phyloP scores from a whole-genome alignment of 305 asterid species.

The Fraxinus paxiana region DNA sequence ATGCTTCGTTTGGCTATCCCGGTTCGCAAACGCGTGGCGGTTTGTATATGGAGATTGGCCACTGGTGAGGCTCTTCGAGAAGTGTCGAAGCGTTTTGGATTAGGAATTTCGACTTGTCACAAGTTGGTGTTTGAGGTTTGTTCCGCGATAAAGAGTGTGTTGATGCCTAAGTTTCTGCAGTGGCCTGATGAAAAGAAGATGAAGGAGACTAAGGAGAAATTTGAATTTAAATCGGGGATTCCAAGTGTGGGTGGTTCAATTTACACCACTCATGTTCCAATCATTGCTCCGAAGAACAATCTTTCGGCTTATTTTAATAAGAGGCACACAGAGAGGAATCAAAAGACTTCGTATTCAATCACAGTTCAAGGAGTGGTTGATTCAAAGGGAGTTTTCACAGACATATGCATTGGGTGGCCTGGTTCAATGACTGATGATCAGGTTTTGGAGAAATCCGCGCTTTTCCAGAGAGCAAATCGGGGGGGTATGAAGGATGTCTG shows the following conservation, averaged over 20 bases:
- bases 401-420: conserved; percentile 75
- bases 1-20: conserved; percentile 75
- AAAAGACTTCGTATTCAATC: conserved; percentile 63
- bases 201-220: conserved; percentile 29
- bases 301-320: conserved; percentile 59
- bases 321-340: conserved; percentile 68
- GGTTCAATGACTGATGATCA: conserved; percentile 76
- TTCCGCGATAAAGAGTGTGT: conserved; percentile 47
- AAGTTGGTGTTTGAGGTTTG: conserved; percentile 75
- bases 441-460: conserved; percentile 62
- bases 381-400: conserved; percentile 47
- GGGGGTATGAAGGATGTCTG: conserved; percentile 37
- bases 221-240: conserved; percentile 48
- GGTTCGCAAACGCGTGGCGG: conserved; percentile 72
- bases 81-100: conserved; percentile 63
- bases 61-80: conserved; percentile 80
- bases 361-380: conserved; percentile 79
- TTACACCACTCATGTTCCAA: conserved; percentile 68
- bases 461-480: conserved; percentile 48
- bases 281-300: conserved; percentile 61
- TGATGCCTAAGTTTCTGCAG: conserved; percentile 59
- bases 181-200: conserved; percentile 59
- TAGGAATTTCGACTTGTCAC: conserved; percentile 83
- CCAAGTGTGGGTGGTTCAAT: conserved; percentile 52
- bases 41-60: conserved; percentile 68